Evolutionary conservation across 2,329 filamentous ascomycete species (phyloP), one percentile per base, ranked within the genome.

Genomic region (Leptographium galeiforme): DNA sequence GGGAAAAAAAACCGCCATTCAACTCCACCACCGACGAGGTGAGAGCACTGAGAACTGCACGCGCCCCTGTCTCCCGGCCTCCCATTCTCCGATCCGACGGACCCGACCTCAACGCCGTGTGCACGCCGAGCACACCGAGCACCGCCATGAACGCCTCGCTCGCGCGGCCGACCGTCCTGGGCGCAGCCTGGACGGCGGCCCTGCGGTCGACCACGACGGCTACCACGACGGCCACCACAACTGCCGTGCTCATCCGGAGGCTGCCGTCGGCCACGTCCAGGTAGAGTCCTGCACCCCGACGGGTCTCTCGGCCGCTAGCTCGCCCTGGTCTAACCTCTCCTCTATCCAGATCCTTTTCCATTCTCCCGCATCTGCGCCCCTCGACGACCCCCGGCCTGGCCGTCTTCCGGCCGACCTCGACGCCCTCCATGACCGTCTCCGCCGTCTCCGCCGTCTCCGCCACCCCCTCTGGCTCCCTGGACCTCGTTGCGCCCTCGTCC

Each of bases 401-500:
- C 34, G 39, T 56, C 41, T 58, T 56, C 52, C 57, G 57, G 19
- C 51, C 45, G 25, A 19, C 38, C 4, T 8, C 18, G n/a, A 7
- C 48, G 50, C 55, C 51, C 25, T 36, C 41, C 45, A 32, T n/a
- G 30, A 2, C 19, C 40, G 8, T 16, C 16, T 18, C 44, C n/a
- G 4, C 32, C 25, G 33, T 13, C 14, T n/a, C 12, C 12, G 30
- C 14, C 34, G 18, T 8, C 52, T 18, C 14, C 25, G 4, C 18
- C 34, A 53, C 57, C 38, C 60, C 63, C 63, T 66, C 51, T 62
- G 53, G 50, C 64, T 14, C 14, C 14, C 19, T 25, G 33, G 76
- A 80, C 57, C 55, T 79, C 19, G 69, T 79, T 12, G 67, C 72
- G 30, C 63, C 62, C 52, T 61, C 66, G 13, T 63, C 73, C 56